Conservation (phyloP, 2,329 filamentous ascomycete species). For the Fusarium sp. region DNA sequence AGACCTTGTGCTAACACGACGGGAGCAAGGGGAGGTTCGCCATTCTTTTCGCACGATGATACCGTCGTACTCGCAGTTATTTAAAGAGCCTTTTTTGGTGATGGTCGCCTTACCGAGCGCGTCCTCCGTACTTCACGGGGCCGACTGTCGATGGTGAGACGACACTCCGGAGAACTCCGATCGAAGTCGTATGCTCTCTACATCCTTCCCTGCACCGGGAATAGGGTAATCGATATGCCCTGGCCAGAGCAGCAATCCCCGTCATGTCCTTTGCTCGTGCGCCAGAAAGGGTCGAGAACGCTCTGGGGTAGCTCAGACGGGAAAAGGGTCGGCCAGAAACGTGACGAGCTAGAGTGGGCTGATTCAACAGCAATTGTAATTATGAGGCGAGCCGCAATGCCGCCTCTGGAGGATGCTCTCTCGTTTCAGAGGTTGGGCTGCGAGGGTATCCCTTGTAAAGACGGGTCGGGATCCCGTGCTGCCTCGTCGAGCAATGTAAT, state of each 20-base stretch:
- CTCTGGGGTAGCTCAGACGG: slow-evolving; percentile 6
- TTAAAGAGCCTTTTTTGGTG: background rate
- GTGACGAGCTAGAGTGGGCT: slow-evolving; percentile 3
- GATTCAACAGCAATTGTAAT: slow-evolving; percentile 2
- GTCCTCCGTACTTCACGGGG: background rate
- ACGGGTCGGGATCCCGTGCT: background rate
- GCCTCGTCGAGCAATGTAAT: background rate
- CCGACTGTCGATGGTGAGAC: slow-evolving; percentile 5
- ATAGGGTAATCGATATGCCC: background rate
- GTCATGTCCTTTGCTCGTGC: background rate
- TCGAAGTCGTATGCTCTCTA: slow-evolving; percentile 6
- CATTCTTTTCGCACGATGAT: slow-evolving; percentile 2
- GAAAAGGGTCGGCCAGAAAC: background rate
- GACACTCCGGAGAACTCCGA: slow-evolving; percentile 5
- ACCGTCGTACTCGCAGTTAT: slow-evolving; percentile 16
- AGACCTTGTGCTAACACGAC: background rate
- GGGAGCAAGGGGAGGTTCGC: background rate
- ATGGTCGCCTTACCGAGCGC: background rate
- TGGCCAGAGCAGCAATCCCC: background rate
- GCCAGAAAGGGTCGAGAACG: background rate
- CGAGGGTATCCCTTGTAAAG: slow-evolving; percentile 20
- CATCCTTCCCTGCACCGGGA: background rate
- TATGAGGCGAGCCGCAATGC: background rate
- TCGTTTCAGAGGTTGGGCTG: background rate
- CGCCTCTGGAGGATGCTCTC: background rate